Evolutionary conservation across 2,329 filamentous ascomycete species (phyloP).

Genomic region (Blumeria graminis): DNA sequence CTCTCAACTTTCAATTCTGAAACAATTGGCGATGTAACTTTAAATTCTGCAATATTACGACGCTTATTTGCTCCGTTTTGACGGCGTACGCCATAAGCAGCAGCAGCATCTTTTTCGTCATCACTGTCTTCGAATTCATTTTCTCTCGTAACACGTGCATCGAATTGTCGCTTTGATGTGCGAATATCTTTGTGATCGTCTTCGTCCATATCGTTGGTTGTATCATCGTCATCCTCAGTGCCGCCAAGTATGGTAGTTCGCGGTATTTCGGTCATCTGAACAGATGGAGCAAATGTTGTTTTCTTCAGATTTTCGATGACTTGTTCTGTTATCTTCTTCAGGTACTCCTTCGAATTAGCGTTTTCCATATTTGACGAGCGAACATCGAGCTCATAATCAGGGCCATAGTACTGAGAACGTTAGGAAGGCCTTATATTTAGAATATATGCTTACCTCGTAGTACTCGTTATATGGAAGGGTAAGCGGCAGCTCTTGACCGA

Average conservation of each 20-base stretch:
- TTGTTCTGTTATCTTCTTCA: slow-evolving; percentile 58
- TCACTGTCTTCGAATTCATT: slow-evolving; percentile 76
- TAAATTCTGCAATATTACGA: too few species aligned
- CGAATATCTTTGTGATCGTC: slow-evolving; percentile 70
- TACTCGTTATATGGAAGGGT: slow-evolving; percentile 94
- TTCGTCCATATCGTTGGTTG: slow-evolving; percentile 48
- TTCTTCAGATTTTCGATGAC: slow-evolving; percentile 73
- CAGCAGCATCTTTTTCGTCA: slow-evolving; percentile 52
- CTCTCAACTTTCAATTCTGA: too few species aligned
- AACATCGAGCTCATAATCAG: slow-evolving; percentile 77
- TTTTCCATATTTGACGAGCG: slow-evolving; percentile 78
- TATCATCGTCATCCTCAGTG: slow-evolving; percentile 36
- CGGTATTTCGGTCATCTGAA: slow-evolving; percentile 65
- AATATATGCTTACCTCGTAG: slow-evolving; percentile 42
- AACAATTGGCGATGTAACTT: too few species aligned
- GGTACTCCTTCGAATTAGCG: slow-evolving; percentile 59
- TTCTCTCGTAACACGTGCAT: slow-evolving; percentile 50
- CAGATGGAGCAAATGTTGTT: slow-evolving; percentile 65
- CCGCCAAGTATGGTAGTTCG: slow-evolving; percentile 35
- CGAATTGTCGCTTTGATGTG: slow-evolving; percentile 59
- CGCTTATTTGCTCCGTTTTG: background rate
- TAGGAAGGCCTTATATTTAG: background rate
- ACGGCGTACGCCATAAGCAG: slow-evolving; percentile 34
- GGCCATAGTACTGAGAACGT: slow-evolving; percentile 55
- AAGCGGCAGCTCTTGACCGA: slow-evolving; percentile 56